Evolutionary conservation across 441 rosid species (phyloP).

Genomic region (Corymbia citriodora): DNA sequence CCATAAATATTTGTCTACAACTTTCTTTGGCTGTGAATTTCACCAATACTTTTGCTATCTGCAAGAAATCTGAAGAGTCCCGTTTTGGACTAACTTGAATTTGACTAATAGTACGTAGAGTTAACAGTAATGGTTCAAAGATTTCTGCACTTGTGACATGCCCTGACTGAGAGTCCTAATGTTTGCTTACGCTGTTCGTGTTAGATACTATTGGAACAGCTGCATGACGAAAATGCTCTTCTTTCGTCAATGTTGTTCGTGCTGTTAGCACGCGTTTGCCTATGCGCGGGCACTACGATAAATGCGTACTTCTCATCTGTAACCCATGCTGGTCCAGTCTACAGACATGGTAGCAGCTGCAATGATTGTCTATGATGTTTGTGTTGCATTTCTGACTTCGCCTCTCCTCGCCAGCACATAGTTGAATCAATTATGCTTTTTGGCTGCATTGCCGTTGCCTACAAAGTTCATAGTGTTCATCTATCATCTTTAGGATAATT

Average conservation of each 20-base stretch:
- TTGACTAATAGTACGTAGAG: too few species aligned
- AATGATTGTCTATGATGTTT: not conserved
- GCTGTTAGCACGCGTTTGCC: not conserved
- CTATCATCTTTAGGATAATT: not conserved
- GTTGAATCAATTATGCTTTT: not conserved
- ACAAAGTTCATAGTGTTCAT: not conserved
- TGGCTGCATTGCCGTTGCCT: rapidly evolving
- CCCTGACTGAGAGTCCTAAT: not conserved
- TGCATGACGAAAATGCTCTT: not conserved
- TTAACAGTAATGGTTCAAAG: not conserved
- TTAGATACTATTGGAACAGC: not conserved
- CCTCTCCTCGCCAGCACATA: not conserved
- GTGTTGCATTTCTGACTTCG: not conserved
- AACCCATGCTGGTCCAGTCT: not conserved
- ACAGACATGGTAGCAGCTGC: not conserved
- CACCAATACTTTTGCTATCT: too few species aligned
- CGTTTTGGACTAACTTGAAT: too few species aligned
- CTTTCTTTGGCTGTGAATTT: not conserved
- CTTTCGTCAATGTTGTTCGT: not conserved
- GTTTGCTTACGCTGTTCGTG: not conserved
- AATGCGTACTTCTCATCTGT: not conserved
- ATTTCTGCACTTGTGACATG: not conserved
- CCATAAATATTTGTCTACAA: not conserved
- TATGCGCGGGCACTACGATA: not conserved
- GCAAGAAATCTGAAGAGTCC: too few species aligned